These are phyloP conservation scores for Ophiognomonia clavigignenti-juglandacearum DNA, from an alignment of 2,329 filamentous ascomycete species.

Conservation along the genomic window DNA sequence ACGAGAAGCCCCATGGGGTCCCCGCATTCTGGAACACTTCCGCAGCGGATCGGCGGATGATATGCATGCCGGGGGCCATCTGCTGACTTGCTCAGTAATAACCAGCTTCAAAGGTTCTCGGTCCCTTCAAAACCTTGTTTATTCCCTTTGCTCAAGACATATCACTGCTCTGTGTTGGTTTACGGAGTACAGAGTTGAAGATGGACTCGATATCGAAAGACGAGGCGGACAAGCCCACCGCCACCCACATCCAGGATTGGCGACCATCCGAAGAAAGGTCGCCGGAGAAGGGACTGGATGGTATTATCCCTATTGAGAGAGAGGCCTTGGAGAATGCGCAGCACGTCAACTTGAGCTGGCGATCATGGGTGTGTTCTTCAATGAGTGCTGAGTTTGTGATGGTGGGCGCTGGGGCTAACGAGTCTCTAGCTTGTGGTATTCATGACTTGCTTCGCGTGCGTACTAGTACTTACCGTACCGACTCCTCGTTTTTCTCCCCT, in stretches of 20 bases:
- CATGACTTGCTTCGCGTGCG: conserved; percentile 44
- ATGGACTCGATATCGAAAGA: conserved; percentile 4
- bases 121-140: neutral
- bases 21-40: neutral
- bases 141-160: neutral
- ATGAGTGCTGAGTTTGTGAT: neutral
- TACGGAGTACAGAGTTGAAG: neutral
- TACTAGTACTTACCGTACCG: no score
- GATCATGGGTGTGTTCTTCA: conserved; percentile 40
- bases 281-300: conserved; percentile 10
- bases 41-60: no score
- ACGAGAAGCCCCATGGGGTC: neutral
- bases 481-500: no score
- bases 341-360: conserved; percentile 47
- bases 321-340: conserved; percentile 27
- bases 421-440: conserved; percentile 30
- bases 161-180: no score
- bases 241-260: neutral
- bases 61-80: no score
- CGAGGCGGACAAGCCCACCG: conserved; percentile 3
- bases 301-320: conserved; percentile 24
- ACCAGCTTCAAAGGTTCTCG: no score
- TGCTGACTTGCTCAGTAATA: no score
- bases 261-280: neutral
- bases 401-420: neutral